phyloP scores from a whole-genome alignment of 768 basidiomycete genomes.

The Fomitopsis serialis region DNA sequence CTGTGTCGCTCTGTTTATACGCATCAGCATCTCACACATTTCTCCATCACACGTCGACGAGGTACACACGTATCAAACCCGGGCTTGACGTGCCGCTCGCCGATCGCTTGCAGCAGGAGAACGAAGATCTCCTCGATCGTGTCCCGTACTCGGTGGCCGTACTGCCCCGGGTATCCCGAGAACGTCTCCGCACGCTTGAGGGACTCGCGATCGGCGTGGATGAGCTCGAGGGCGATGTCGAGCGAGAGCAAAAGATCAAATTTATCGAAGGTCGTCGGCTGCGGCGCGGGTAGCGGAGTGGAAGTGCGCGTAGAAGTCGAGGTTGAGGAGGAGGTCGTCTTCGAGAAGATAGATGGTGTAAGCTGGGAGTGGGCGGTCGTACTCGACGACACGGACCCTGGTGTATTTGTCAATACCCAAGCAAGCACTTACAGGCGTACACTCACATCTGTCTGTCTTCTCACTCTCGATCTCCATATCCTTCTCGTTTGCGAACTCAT shows the following conservation, averaged over 20 bases:
- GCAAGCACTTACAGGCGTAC: neutral
- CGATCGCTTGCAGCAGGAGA: conserved; percentile 70
- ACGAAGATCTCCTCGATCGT: conserved; percentile 94
- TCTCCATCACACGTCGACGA: neutral
- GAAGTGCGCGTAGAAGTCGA: conserved; percentile 15
- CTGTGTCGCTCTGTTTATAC: conserved; percentile 64
- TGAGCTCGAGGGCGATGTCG: conserved; percentile 85
- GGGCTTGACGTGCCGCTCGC: conserved; percentile 70
- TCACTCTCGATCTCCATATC: neutral
- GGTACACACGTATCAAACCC: conserved; percentile 58
- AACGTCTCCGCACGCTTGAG: conserved; percentile 93
- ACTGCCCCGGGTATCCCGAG: conserved; percentile 77
- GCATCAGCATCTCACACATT: neutral
- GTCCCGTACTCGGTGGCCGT: conserved; percentile 83
- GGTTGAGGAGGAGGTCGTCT: conserved; percentile 16
- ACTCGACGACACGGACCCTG: conserved; percentile 10
- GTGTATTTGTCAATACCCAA: neutral
- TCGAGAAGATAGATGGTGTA: conserved; percentile 3
- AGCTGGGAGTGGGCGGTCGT: conserved; percentile 1
- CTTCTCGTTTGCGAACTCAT: neutral
- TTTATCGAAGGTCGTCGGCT: conserved; percentile 33
- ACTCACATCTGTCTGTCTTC: conserved; percentile 10
- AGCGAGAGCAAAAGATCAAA: conserved; percentile 90
- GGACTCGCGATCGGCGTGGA: conserved; percentile 88
- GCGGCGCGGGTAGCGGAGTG: conserved; percentile 15